Percentiles rank a stretch among this genome's conserved stretches.
Conservation (phyloP, 148 eudicot species). For the Rhododendron griersonianum region DNA sequence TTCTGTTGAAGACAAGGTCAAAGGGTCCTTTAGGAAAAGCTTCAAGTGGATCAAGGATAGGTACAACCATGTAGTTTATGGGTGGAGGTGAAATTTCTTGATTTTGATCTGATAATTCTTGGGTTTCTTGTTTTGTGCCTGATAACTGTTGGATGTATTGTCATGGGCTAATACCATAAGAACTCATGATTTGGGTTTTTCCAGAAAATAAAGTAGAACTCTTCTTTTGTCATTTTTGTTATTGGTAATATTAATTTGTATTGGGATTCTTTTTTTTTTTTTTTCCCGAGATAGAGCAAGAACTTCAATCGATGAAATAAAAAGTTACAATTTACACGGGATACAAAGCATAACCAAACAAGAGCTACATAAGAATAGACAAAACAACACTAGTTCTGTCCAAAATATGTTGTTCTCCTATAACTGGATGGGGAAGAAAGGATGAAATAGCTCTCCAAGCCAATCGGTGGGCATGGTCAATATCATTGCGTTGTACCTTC, state of each 20-base stretch:
- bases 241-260: not conserved
- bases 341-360: no score
- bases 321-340: no score
- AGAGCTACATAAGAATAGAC: no score
- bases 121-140: constrained; percentile 8
- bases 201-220: not conserved
- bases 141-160: not conserved
- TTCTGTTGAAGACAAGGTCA: constrained; percentile 71
- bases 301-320: no score
- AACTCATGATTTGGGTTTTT: constrained; percentile 3
- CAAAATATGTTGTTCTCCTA: no score
- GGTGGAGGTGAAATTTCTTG: constrained; percentile 28
- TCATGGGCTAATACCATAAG: not conserved
- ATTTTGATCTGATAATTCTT: not conserved
- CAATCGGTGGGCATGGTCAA: no score
- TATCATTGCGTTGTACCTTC: no score
- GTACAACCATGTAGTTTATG: constrained; percentile 39
- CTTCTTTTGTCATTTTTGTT: not conserved
- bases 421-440: no score
- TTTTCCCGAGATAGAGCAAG: no score
- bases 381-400: no score
- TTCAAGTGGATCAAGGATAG: constrained; percentile 61
- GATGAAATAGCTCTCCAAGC: no score
- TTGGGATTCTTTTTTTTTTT: not conserved
- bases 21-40: constrained; percentile 70